phyloP scores from a whole-genome alignment of 768 basidiomycete species.

The Boletus huronensis region DNA sequence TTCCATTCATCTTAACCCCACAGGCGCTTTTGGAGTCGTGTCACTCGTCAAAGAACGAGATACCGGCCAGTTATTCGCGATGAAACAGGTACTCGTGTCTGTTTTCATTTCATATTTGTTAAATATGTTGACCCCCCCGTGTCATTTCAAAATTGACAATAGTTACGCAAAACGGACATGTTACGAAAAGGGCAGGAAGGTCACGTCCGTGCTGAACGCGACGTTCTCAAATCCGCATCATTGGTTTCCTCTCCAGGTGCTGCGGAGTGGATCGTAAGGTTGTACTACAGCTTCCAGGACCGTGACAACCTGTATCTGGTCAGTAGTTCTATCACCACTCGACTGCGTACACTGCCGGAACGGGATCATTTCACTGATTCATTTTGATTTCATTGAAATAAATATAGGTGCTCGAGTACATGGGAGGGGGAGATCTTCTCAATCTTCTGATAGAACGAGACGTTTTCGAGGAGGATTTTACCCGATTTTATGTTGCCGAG shows the following conservation, averaged over 20 bases:
- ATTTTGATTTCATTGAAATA: constrained; percentile 53
- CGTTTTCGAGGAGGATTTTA: constrained; percentile 87
- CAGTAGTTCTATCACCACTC: constrained; percentile 39
- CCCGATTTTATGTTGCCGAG: constrained; percentile 93
- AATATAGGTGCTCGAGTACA: constrained; percentile 82
- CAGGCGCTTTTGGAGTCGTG: constrained; percentile 95
- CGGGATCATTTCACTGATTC: constrained; percentile 38
- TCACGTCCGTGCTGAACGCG: constrained; percentile 93
- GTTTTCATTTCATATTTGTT: constrained; percentile 26
- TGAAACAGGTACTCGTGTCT: constrained; percentile 78
- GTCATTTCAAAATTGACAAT: constrained; percentile 24
- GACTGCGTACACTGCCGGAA: constrained; percentile 17
- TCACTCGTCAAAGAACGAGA: constrained; percentile 83
- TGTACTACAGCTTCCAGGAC: constrained; percentile 95
- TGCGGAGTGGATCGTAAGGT: constrained; percentile 91
- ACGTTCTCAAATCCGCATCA: constrained; percentile 88
- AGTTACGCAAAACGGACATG: constrained; percentile 90
- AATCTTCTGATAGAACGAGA: constrained; percentile 93
- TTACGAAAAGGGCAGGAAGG: constrained; percentile 96
- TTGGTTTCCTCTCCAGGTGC: constrained; percentile 67
- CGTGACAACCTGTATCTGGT: constrained; percentile 93
- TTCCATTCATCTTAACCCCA: constrained; percentile 27
- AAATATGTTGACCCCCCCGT: constrained; percentile 26
- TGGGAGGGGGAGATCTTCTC: constrained; percentile 95
- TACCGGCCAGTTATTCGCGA: constrained; percentile 81